Evolutionary conservation across 2,329 filamentous ascomycete genomes (phyloP), one percentile per base, ranked within the genome.

Genomic region (Phyllosticta citriasiana): DNA sequence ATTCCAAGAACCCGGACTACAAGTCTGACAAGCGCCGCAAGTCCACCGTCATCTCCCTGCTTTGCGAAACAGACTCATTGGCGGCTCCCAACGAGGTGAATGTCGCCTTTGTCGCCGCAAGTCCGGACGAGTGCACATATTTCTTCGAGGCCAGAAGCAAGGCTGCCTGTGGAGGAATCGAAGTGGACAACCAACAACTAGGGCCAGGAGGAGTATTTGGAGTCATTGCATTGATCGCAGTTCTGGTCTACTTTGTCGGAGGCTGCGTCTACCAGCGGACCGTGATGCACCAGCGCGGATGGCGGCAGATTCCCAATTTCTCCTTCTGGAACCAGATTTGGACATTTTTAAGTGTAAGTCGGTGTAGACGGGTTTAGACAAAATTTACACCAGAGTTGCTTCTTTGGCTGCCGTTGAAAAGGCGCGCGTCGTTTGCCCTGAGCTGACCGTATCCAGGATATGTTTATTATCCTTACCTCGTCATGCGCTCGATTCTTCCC

Each of bases 211-310:
- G 78, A 74, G 82, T 99, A 12, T 99, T 99, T 71, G 88, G 89
- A 63, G 88, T 97, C 65, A 97, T 99, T 72, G 83, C 84, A n/a
- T 69, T 84, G 51, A 86, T 88, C 58, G 89, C 92, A 9, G 81
- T 97, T 47, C 77, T 93, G 9, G 94, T 94, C 24, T 99, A 99
- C 75, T 79, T 96, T 60, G 82, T 95, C 47, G 94, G 94, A 67
- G 94, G 94, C 69, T 88, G 96, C 67, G 91, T 96, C 65, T 99
- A 97, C 79, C 93, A 97, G 75, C 85, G 94, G 63, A 95, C 91
- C 33, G 92, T 99, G 62, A 88, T 92, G 76, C 90, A 99, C 73
- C 91, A 96, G 68, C 83, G 94, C 64, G 94, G 94, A 55, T 97
- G 93, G 94, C 85, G 89, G 67, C 94, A 99, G 74, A 78, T 97